Conservation (phyloP, 495 filamentous ascomycete species). For the Hypoxylon intermedium region DNA sequence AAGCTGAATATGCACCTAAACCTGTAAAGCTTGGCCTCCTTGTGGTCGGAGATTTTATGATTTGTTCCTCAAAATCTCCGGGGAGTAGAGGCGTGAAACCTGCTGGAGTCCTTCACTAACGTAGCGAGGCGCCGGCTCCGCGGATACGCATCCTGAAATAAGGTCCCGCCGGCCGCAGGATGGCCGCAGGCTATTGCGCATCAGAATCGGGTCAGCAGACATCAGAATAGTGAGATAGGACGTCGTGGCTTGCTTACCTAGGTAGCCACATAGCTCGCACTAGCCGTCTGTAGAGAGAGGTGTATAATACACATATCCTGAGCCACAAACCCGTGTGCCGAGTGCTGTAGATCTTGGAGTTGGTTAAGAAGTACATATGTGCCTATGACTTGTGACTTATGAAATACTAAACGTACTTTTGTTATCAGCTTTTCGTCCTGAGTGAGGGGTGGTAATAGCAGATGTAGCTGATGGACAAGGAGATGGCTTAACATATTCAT, state of each 20-base stretch:
- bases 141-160: conserved; percentile 26
- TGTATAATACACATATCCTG: neutral
- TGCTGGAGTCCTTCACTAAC: conserved; percentile 22
- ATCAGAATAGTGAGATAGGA: conserved; percentile 14
- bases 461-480: neutral
- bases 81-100: conserved; percentile 30
- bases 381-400: too few relatives aligned
- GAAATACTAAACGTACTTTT: too few relatives aligned
- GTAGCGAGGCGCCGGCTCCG: conserved; percentile 28
- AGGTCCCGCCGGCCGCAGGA: conserved; percentile 40
- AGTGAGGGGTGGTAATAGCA: neutral
- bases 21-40: conserved; percentile 10
- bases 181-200: conserved; percentile 43
- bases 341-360: conserved; percentile 6
- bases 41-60: conserved; percentile 25
- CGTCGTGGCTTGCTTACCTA: conserved; percentile 17
- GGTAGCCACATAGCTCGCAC: neutral
- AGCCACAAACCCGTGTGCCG: conserved; percentile 26
- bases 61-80: conserved; percentile 34
- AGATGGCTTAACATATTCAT: conserved; percentile 11
- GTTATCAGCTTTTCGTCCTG: conserved; percentile 4
- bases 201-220: conserved; percentile 42
- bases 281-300: conserved; percentile 9
- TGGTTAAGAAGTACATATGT: conserved; percentile 6
- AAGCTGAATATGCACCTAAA: too few relatives aligned